Conservation (phyloP, 495 filamentous ascomycete species). For the Neurospora intermedia region DNA sequence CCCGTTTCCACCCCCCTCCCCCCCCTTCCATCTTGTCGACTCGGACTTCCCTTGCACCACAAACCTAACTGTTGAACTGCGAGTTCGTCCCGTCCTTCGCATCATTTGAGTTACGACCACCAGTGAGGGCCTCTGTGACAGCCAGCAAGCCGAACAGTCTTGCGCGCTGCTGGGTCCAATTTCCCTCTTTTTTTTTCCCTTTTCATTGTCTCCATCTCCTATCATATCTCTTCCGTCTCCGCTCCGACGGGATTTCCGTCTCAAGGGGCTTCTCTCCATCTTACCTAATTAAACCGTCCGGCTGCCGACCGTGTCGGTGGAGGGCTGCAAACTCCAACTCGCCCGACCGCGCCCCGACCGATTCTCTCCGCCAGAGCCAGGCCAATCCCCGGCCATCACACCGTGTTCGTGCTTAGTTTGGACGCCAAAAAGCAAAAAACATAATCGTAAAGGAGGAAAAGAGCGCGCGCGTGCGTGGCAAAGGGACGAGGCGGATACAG, state of each 20-base stretch:
- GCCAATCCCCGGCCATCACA: neutral
- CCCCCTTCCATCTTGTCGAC: neutral
- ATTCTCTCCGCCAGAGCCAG: neutral
- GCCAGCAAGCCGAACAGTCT: conserved; percentile 14
- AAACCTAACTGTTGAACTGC: neutral
- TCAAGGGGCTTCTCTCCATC: neutral
- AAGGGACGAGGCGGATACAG: neutral
- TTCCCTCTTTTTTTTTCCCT: conserved; percentile 1
- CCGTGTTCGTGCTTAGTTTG: neutral
- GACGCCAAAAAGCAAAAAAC: neutral
- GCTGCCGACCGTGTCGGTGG: neutral
- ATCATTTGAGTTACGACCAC: neutral
- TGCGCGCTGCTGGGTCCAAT: conserved; percentile 18
- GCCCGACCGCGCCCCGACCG: neutral
- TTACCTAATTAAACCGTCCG: neutral
- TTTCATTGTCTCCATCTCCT: neutral
- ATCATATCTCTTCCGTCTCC: neutral
- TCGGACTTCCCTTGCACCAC: neutral
- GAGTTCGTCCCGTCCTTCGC: neutral
- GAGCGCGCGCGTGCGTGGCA: neutral
- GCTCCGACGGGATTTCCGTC: neutral
- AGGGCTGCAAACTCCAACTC: neutral
- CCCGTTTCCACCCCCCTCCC: neutral
- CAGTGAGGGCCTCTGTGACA: neutral
- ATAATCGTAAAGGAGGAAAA: neutral